phyloP scores from a whole-genome alignment of 306 rosid species.

The Lotus japonicus region DNA sequence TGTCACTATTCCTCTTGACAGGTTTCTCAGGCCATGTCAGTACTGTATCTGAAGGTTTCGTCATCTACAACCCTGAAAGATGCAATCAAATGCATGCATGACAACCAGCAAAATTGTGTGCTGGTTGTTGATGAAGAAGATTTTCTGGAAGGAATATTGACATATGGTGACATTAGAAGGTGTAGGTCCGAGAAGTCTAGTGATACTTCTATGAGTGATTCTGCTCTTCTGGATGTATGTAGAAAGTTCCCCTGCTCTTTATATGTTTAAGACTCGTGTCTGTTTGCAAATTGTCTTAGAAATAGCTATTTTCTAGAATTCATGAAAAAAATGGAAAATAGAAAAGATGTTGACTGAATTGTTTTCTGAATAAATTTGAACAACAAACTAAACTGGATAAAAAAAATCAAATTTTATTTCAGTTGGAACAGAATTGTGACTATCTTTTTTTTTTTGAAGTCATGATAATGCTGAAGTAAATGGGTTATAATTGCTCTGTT shows the following conservation, averaged over 20 bases:
- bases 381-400: background rate
- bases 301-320: background rate
- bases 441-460: background rate
- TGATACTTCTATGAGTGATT: constrained; percentile 39
- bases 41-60: constrained; percentile 56
- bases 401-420: background rate
- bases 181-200: constrained; percentile 48
- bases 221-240: constrained; percentile 58
- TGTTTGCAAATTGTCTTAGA: background rate
- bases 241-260: constrained; percentile 6
- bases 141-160: constrained; percentile 84
- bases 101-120: constrained; percentile 63
- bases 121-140: constrained; percentile 68
- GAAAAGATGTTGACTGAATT: background rate
- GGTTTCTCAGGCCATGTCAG: constrained; percentile 88
- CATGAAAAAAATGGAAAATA: background rate
- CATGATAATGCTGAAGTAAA: background rate
- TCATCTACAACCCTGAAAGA: constrained; percentile 48
- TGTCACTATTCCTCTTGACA: constrained; percentile 26
- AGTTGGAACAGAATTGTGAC: background rate
- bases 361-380: background rate
- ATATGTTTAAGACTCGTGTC: constrained; percentile 4
- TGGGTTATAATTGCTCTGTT: background rate
- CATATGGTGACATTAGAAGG: constrained; percentile 78
- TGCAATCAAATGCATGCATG: constrained; percentile 61